These are phyloP conservation scores for Tricholoma flavovirens DNA, from an alignment of 768 basidiomycete species.

Conservation along the genomic window DNA sequence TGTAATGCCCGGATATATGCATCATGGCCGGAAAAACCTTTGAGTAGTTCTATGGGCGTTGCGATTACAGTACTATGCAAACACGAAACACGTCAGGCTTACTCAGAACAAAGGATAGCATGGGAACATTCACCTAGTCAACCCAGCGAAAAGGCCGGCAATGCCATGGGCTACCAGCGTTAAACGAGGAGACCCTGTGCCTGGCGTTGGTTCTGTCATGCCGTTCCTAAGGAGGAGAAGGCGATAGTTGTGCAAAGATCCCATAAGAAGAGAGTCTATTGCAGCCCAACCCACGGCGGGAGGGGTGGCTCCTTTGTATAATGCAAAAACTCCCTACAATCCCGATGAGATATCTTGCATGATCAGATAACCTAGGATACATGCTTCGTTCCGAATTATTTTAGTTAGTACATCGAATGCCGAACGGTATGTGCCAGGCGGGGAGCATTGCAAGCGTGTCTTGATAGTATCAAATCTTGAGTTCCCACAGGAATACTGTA, in stretches of 20 bases:
- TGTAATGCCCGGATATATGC: constrained; percentile 44
- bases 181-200: constrained; percentile 42
- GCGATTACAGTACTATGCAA: constrained; percentile 55
- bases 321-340: constrained; percentile 49
- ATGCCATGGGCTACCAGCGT: constrained; percentile 60
- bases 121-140: constrained; percentile 49
- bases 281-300: constrained; percentile 71
- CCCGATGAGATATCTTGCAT: constrained; percentile 4
- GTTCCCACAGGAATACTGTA: not conserved
- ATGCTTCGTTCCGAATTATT: constrained; percentile 57
- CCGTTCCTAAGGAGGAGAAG: constrained; percentile 48
- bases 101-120: constrained; percentile 1
- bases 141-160: constrained; percentile 63
- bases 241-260: constrained; percentile 69
- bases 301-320: constrained; percentile 73
- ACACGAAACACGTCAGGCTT: constrained; percentile 4
- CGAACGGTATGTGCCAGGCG: constrained; percentile 55
- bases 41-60: constrained; percentile 74
- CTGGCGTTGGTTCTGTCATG: constrained; percentile 46
- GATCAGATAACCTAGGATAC: constrained; percentile 6
- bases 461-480: constrained; percentile 70
- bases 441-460: constrained; percentile 65
- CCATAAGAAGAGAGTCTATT: constrained; percentile 65
- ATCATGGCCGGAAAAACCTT: constrained; percentile 37
- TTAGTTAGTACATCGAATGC: constrained; percentile 55